Evolutionary conservation across 1,284 basidiomycete species (phyloP), one percentile per base, ranked within the genome.

Genomic region (Apiotrichum mycotoxinovorans): DNA sequence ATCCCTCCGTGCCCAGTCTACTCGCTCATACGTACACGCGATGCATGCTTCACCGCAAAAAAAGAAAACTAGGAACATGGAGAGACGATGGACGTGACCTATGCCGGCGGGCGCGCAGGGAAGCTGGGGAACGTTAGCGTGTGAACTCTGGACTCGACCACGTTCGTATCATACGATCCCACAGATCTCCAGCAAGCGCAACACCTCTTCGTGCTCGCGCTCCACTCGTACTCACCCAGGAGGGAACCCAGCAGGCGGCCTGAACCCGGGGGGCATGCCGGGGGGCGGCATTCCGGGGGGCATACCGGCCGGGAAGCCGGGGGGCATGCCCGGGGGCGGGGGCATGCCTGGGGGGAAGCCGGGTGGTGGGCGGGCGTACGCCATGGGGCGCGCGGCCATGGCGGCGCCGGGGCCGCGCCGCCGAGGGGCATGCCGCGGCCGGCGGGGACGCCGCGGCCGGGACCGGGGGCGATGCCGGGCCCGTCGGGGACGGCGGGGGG

Each of bases 351-450:
- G 88, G 51, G 90, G 89, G 71, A 79, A 79, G 17, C 78, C 79
- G 20, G 79, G 75, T 40, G 79, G 79, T 35, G 79, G 79, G 57
- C 82, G 73, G 40, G 80, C 83, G 66, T 92, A 92, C 10, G 88
- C 84, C 84, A 88, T 88, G 26, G 89, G 89, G 46, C 90, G 87
- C 58, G 89, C 86, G 48, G 84, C 85, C 76, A 91, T 81, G 17
- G 85, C 82, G 45, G 86, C 85, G 30, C 82, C 82, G 11, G 63
- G 70, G 33, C 67, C 65, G 60, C 86, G 25, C 91, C 89, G 63
- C 91, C 91, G 83, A 94, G 86, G 83, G 93, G 93, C 84, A 98
- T 96, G 51, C 96, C 95, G 70, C 95, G 87, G 63, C 96, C 95
- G 57, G 95, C 93, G 70, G 94, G 91, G 80, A 91, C 87, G 67